Evolutionary conservation across 2,329 filamentous ascomycete genomes (phyloP).

Genomic region (Apiospora rasikravindrae): DNA sequence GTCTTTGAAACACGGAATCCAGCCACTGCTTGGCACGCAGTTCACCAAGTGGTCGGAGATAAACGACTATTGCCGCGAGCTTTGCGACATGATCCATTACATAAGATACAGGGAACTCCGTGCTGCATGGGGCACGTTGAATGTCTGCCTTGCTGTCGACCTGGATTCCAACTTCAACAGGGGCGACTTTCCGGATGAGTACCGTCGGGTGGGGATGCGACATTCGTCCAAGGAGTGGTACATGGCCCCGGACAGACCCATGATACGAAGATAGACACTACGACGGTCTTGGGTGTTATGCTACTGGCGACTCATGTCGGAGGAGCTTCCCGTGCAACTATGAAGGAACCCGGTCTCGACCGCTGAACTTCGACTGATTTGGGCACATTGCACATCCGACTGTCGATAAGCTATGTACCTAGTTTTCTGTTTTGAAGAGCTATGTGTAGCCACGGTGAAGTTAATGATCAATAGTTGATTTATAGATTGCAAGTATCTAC

Average conservation of each 20-base stretch:
- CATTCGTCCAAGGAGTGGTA: not conserved
- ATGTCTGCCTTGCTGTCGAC: not conserved
- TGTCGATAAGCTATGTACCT: not conserved
- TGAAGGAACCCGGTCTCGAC: not conserved
- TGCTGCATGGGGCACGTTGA: not conserved
- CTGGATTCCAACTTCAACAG: constrained; percentile 2
- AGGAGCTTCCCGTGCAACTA: no score
- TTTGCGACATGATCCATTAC: not conserved
- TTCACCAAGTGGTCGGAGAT: not conserved
- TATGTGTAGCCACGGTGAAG: not conserved
- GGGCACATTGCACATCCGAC: not conserved
- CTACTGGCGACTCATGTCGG: not conserved
- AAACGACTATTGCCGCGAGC: not conserved
- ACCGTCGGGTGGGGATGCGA: not conserved
- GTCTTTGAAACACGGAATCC: not conserved
- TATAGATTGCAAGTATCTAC: not conserved
- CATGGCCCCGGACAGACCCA: not conserved
- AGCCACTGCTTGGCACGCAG: not conserved
- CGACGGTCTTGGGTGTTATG: not conserved
- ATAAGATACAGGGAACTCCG: not conserved
- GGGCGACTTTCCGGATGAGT: not conserved
- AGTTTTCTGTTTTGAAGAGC: no score
- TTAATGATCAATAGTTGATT: not conserved
- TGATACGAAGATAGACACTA: not conserved
- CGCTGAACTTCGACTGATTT: not conserved